Base-by-base conservation (phyloP, 371 early-diverging fungal species). In the Mortierella sp. region DNA sequence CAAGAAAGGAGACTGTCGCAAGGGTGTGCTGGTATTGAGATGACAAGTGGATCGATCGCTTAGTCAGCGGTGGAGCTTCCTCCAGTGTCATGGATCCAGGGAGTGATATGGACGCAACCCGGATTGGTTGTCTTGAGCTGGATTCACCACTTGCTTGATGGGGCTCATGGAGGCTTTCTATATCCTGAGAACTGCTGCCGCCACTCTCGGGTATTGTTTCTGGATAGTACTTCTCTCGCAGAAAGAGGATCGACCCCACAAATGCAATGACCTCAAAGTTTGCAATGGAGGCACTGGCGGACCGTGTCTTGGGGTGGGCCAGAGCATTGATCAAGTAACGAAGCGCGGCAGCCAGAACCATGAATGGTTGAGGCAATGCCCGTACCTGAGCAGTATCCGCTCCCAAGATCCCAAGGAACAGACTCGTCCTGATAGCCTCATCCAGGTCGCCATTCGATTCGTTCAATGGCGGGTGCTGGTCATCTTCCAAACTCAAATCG, bases 201-300 rank as follows among this genome's bases (percentile, higher is more conserved):
- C 16, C n/a, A n/a, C n/a, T 27, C 8, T 45, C 10, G 19, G 30
- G 42, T 13, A 62, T 72, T 19, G 52, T 58, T 38, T 59, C 61
- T 0, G 58, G 58, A 14, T 60, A 42, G 28, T 76, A 76, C 41
- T 50, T 61, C 39, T 76, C 76, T 13, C 53, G 49, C 19, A 65
- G 34, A 19, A 76, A 76, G 21, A 76, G 58, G 3, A 42, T 70
- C 12, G 76, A 56, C 1, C 70, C 76, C 18, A 76, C 76, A 59
- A 76, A 67, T 3, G 76, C 76, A 54, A 76, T 69, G 50, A 76
- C 66, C 19, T 76, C 76, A 46, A 65, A 76, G 24, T 76, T 76
- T 48, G 76, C 76, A 4, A 76, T 50, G 1, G 76, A 47, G 28
- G 52, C 23, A 31, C 70, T 76, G 21, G 69, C 53, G 3, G 76